Evolutionary conservation across 164 flowering plant genomes (phyloP), one percentile per base, ranked within the genome.

Genomic region (Umbellularia californica): DNA sequence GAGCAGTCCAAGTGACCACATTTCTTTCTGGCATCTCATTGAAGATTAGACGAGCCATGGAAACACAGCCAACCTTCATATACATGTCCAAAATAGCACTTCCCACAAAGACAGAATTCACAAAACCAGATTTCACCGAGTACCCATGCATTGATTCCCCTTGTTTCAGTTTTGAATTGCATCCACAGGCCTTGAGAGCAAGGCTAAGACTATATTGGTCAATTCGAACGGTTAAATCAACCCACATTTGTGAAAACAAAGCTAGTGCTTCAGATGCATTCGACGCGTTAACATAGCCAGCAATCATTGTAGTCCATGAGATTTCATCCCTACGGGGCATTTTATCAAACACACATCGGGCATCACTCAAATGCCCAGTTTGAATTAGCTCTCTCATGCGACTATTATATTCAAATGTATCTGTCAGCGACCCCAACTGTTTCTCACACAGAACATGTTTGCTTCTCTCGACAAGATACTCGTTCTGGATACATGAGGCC

Each of bases 1-100:
- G 76, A 15, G 96, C 89, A 35, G 97, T 92, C 97, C 97, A 94
- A 11, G 96, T 82, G 30, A 94, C 95, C 58, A 90, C 93, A 84
- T 90, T 94, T 69, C 85, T 89, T 5, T 74, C 27, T 0, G 91
- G 89, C 96, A 94, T 90, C 74, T 90, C 95, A 71, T 85, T 82
- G 68, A 94, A 94, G 11, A 94, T 80, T 65, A 71, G 76, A 75
- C 90, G 84, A 77, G 90, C 88, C 66, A 74, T 74, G 51, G 58
- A 74, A 28, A 85, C 76, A 51, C 75, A 78, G 0, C 89, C 89
- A 24, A 70, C 63, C 77, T 91, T 92, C 51, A 74, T 79, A 72
- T 92, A 94, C 94, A 92, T 90, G 73, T 94, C 90, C 70, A 94
- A 65, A 60, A 91, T 81, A 7, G 97, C 83, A 80, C 94, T 94